Evolutionary conservation across 2,329 filamentous ascomycete genomes (phyloP), one percentile per base, ranked within the genome.

Genomic region (Claviceps sp.): DNA sequence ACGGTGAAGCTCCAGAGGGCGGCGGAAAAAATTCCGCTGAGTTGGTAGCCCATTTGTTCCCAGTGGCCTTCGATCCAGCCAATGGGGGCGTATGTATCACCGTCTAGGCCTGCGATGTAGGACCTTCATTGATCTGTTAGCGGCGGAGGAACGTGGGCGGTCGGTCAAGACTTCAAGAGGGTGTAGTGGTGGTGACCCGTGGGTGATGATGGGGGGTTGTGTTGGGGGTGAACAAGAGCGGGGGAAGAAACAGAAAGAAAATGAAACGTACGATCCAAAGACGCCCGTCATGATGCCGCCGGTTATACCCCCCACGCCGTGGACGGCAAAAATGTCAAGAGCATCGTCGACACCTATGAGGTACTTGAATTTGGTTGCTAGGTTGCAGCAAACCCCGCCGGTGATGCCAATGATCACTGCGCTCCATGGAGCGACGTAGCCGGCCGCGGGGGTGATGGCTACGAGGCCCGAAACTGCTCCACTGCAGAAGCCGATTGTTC

Each of bases 401-500:
- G 74, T 68, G 20, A 82, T 64, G 51, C 79, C 79, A 53, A 79
- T 80, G 59, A 81, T 70, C 52, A 82, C 70, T 7, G 78, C 71
- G 1, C 72, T 74, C 72, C 79, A 80, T 36, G 77, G 75, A 4
- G 87, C 86, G 1, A 95, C 82, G 70, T 82, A 91, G 62, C 89
- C 87, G 14, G 89, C 85, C 3, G 84, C 85, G 5, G 88, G 86
- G 8, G 89, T 93, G 51, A 93, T 93, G 58, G 88, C 87, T 38
- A 95, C 89, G 22, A 95, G 81, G 50, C 88, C 87, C 30, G 87
- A 85, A 64, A 96, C 90, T 59, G 82, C 84, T 55, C 90, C 90
- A 41, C 88, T 93, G 75, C 89, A 93, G 85, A 90, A 90, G 46
- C 89, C 89, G 61, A 95, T 86, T 70, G 91, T 89, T 57, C 86